Conservation (phyloP, 2,329 filamentous ascomycete species). For the Nemania abortiva region DNA sequence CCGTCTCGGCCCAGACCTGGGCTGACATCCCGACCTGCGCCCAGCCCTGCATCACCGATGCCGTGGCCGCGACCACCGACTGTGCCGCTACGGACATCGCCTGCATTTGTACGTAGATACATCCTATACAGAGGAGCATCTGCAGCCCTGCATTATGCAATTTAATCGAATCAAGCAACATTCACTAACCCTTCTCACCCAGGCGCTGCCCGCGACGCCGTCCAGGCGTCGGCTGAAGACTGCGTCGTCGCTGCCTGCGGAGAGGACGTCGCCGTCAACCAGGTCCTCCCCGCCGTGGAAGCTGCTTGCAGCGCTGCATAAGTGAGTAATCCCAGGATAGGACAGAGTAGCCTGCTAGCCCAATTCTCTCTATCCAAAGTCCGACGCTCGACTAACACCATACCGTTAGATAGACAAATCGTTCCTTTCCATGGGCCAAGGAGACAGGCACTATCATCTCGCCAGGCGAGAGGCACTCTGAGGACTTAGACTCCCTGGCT, state of each 20-base stretch:
- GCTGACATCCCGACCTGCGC: conserved; percentile 35
- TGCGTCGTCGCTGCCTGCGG: conserved; percentile 35
- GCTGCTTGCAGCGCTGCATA: conserved; percentile 20
- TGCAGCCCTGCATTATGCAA: neutral
- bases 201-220: conserved; percentile 17
- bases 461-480: neutral
- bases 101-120: conserved; percentile 33
- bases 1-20: conserved; percentile 34
- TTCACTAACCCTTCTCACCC: conserved; percentile 7
- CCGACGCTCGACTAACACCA: neutral
- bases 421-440: neutral
- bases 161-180: neutral
- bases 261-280: neutral
- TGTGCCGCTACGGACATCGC: conserved; percentile 23
- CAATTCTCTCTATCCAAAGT: neutral
- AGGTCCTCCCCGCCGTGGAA: conserved; percentile 32
- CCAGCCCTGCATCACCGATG: conserved; percentile 27
- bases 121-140: neutral
- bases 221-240: conserved; percentile 9
- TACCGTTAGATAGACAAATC: neutral
- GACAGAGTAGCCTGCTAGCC: neutral
- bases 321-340: neutral
- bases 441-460: neutral
- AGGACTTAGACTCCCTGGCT: neutral
- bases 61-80: conserved; percentile 14